Evolutionary conservation across 2,329 filamentous ascomycete species (phyloP), one percentile per base, ranked within the genome.

Genomic region (Aspergillus sp.): DNA sequence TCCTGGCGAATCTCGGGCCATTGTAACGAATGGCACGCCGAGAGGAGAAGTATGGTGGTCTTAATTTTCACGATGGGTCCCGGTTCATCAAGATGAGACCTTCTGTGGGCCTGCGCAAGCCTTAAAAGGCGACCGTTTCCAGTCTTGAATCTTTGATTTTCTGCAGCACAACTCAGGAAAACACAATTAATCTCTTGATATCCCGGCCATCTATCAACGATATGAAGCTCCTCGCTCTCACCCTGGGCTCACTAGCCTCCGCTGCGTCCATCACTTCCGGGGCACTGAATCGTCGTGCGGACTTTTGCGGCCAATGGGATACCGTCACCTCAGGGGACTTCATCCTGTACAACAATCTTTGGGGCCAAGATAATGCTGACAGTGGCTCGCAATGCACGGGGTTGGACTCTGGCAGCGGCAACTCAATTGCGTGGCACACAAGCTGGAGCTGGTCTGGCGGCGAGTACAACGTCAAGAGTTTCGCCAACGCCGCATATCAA

Each of bases 341-440:
- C 71, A 84, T 76, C 50, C 67, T 85, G 58, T 85, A 84, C 74
- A 82, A 85, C 69, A 80, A 85, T 73, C 81, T 83, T 65, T 85
- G 83, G 83, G 82, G 82, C 28, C 55, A 74, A 49, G 68, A 62
- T 15, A 60, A 76, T 25, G 78, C 76, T 19, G 63, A 67, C 28
- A 68, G 64, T 48, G 80, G 80, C 59, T 73, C 65, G 45, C 81
- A 83, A 69, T 82, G 80, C 72, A 80, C 79, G 3, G 76, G 74
- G 4, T 65, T 82, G 7, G 72, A 76, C 67, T 73, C 71, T 11
- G 67, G 76, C 48, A 74, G 64, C 53, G 74, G 74, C 54, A 71
- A 56, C 66, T 74, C 59, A 2, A 69, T 82, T 47, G 69, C 77
- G 55, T 83, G 81, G 81, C 75, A 77, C 51, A 81, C 80, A 9